A percentile compares a stretch with the other conserved stretches of the same genome.
phyloP scores from a whole-genome alignment of 2,329 filamentous ascomycete genomes.

The Bipolaris gigantea region DNA sequence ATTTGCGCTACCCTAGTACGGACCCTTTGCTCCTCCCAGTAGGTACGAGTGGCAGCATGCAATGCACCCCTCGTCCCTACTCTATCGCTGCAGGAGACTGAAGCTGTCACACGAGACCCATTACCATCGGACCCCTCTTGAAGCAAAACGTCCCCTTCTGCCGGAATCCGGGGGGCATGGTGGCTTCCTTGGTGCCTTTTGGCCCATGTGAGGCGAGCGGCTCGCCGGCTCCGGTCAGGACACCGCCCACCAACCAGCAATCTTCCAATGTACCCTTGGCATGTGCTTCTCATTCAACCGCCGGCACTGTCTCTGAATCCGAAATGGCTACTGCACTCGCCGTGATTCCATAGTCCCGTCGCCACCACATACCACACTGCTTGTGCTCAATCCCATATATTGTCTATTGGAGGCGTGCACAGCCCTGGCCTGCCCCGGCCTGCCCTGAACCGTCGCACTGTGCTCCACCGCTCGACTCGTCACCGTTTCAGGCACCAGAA shows the following conservation, averaged over 20 bases:
- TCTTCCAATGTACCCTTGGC: neutral
- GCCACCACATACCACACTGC: conserved; percentile 6
- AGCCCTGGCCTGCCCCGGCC: conserved; percentile 14
- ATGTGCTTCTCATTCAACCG: neutral
- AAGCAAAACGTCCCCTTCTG: conserved; percentile 20
- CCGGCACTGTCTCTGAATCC: conserved; percentile 1
- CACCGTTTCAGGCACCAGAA: conserved; percentile 35
- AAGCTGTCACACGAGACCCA: conserved; percentile 24
- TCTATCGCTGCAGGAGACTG: conserved; percentile 21
- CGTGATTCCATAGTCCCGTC: conserved; percentile 5
- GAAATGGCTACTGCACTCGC: conserved; percentile 15
- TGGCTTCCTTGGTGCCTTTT: neutral
- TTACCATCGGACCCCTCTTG: conserved; percentile 10
- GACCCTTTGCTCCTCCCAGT: conserved; percentile 25
- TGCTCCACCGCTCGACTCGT: conserved; percentile 17
- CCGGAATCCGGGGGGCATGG: conserved; percentile 9
- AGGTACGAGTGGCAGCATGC: conserved; percentile 29
- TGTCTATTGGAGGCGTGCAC: conserved; percentile 18
- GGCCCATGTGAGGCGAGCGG: conserved; percentile 1
- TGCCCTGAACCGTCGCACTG: conserved; percentile 15
- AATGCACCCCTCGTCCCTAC: conserved; percentile 17
- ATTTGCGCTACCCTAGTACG: conserved; percentile 39
- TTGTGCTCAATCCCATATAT: conserved; percentile 4
- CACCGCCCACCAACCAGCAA: conserved; percentile 5
- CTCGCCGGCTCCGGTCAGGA: conserved; percentile 6